Percentiles rank a stretch among this genome's conserved stretches.
Evolutionary conservation across 2,329 filamentous ascomycete genomes (phyloP).

Genomic region (Dothistroma pini): DNA sequence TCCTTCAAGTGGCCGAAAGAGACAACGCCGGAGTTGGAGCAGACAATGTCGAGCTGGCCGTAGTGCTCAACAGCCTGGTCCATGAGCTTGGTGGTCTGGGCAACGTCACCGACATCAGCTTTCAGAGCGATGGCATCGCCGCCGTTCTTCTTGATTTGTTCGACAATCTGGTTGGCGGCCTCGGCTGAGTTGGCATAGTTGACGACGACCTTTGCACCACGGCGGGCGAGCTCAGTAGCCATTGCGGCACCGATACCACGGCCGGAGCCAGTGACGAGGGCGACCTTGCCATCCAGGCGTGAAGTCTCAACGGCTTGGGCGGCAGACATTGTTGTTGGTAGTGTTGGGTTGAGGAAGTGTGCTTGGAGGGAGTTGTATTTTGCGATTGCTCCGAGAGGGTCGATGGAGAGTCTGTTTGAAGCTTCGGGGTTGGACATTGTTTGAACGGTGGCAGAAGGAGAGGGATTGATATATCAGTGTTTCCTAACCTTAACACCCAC

Average conservation of each 20-base stretch:
- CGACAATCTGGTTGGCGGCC: conserved; percentile 63
- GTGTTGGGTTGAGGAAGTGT: conserved; percentile 20
- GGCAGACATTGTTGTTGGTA: conserved; percentile 35
- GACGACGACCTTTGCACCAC: conserved; percentile 63
- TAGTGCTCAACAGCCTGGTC: conserved; percentile 60
- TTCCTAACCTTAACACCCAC: not conserved
- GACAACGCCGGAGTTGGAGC: conserved; percentile 63
- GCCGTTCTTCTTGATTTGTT: conserved; percentile 61
- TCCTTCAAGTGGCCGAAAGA: conserved; percentile 53
- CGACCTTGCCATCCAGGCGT: conserved; percentile 53
- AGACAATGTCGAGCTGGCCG: conserved; percentile 66
- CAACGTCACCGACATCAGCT: conserved; percentile 64
- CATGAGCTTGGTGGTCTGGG: conserved; percentile 62
- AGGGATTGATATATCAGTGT: conserved; percentile 10
- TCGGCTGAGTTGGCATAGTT: conserved; percentile 65
- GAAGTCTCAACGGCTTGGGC: conserved; percentile 42
- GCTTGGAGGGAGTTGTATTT: conserved; percentile 24
- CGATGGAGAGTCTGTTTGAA: conserved; percentile 21
- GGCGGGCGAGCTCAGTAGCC: conserved; percentile 61
- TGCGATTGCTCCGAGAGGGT: conserved; percentile 26
- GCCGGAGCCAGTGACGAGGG: conserved; percentile 53
- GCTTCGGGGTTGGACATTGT: conserved; percentile 16
- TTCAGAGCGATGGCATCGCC: conserved; percentile 61
- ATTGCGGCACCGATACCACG: conserved; percentile 65
- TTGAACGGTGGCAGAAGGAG: not conserved